A percentile compares a stretch with the other conserved stretches of the same genome.
Evolutionary conservation across 495 filamentous ascomycete genomes (phyloP).

Genomic region (Penicillium paradoxum): DNA sequence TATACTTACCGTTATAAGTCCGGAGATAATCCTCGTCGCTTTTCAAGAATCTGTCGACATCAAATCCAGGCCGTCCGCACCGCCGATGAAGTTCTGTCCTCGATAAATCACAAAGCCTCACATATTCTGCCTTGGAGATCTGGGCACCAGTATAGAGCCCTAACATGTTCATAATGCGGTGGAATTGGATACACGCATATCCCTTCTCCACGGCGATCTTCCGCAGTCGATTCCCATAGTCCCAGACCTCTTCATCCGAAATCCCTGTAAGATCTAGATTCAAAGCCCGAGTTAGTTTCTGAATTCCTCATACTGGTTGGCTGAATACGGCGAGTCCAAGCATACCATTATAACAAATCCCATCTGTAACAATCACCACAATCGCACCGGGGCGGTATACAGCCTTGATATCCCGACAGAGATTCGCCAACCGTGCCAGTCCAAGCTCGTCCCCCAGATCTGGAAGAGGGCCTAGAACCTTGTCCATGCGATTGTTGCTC

Average conservation of each 20-base stretch:
- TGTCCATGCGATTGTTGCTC: slow-evolving; percentile 41
- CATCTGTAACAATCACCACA: slow-evolving; percentile 48
- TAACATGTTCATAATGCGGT: slow-evolving; percentile 6
- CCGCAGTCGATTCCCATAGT: slow-evolving; percentile 45
- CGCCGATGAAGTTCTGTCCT: slow-evolving; percentile 3
- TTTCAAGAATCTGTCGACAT: slow-evolving; percentile 4
- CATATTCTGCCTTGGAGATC: slow-evolving; percentile 1
- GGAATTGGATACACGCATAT: slow-evolving; percentile 13
- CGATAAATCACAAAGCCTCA: slow-evolving; percentile 1
- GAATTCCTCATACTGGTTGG: not conserved
- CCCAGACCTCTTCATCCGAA: slow-evolving; percentile 47
- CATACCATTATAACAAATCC: slow-evolving; percentile 49
- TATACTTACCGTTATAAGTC: slow-evolving; percentile 2
- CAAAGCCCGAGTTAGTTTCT: not conserved
- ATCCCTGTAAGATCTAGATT: slow-evolving; percentile 45
- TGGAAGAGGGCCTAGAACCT: slow-evolving; percentile 45
- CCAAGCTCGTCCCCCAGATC: slow-evolving; percentile 51
- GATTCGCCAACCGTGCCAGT: slow-evolving; percentile 38
- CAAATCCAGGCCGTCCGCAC: not conserved
- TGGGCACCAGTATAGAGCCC: not conserved
- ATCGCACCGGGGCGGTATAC: slow-evolving; percentile 43
- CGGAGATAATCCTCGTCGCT: slow-evolving; percentile 3
- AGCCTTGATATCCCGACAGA: slow-evolving; percentile 40
- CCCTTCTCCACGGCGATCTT: slow-evolving; percentile 33
- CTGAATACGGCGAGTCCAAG: not conserved